Conservation (phyloP, 768 basidiomycete genomes). For the Termitomyces sp. region DNA sequence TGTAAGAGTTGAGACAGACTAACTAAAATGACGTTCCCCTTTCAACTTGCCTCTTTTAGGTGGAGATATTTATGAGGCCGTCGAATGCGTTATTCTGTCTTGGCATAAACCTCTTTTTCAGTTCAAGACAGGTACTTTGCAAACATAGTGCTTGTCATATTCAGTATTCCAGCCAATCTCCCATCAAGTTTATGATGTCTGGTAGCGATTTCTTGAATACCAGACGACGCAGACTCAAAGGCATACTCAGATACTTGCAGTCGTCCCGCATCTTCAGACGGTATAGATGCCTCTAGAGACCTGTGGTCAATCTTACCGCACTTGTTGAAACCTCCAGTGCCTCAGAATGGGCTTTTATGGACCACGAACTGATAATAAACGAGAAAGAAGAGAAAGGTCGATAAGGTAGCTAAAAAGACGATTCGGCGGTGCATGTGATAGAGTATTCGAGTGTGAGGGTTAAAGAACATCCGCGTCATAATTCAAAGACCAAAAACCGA, state of each 20-base stretch:
- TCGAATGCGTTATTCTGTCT: no score
- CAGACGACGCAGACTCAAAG: neutral
- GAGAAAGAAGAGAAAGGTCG: slow-evolving; percentile 1
- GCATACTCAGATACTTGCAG: no score
- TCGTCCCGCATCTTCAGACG: no score
- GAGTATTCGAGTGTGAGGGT: neutral
- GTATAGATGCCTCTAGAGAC: no score
- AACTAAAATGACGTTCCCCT: neutral
- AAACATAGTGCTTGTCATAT: neutral
- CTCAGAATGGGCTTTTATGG: neutral
- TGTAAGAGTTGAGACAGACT: neutral
- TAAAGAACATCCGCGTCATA: neutral
- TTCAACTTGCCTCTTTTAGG: neutral
- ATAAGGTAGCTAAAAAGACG: neutral
- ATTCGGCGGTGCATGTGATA: neutral
- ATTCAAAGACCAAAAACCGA: neutral
- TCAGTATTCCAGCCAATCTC: neutral
- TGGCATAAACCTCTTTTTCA: neutral
- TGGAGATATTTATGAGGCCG: neutral
- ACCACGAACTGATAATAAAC: neutral
- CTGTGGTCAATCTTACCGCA: neutral
- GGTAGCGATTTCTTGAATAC: neutral
- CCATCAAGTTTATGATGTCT: neutral
- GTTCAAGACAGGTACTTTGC: neutral
- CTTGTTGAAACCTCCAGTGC: no score